These are phyloP conservation scores for Aspergillus sp. DNA, from an alignment of 2,329 filamentous ascomycete genomes.

Conservation along the genomic window DNA sequence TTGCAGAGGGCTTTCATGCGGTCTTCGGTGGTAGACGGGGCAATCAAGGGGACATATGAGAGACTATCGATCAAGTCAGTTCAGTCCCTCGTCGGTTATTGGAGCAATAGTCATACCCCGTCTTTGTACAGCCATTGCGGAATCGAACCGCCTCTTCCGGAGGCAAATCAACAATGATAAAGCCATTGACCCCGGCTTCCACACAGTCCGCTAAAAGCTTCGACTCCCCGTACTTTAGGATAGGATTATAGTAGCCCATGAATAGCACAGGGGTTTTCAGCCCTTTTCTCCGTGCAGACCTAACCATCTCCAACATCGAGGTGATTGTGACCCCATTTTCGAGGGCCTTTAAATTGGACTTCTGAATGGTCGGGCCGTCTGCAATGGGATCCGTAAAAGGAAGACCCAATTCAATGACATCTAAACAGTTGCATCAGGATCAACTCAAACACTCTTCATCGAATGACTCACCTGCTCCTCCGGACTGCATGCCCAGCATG, in stretches of 20 bases:
- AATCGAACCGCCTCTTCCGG: conserved; percentile 95
- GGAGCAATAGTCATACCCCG: conserved; percentile 54
- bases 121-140: conserved; percentile 75
- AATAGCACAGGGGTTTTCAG: conserved; percentile 78
- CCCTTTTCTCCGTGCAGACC: conserved; percentile 69
- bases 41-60: conserved; percentile 90
- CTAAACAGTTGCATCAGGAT: conserved; percentile 42
- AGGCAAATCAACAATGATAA: conserved; percentile 93
- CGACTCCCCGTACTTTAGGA: conserved; percentile 88
- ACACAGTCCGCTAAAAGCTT: conserved; percentile 75
- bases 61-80: conserved; percentile 49
- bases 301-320: conserved; percentile 76
- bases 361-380: conserved; percentile 92
- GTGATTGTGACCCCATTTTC: conserved; percentile 79
- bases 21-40: conserved; percentile 80
- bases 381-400: conserved; percentile 96
- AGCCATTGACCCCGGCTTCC: conserved; percentile 83
- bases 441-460: neutral
- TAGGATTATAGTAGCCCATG: conserved; percentile 98
- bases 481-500: conserved; percentile 81
- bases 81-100: neutral
- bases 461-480: conserved; percentile 68
- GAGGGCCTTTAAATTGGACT: conserved; percentile 80
- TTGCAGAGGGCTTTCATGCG: conserved; percentile 91
- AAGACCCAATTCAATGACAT: conserved; percentile 89